phyloP scores from a whole-genome alignment of 2,329 filamentous ascomycete genomes.

The Colletotrichum kahawae region DNA sequence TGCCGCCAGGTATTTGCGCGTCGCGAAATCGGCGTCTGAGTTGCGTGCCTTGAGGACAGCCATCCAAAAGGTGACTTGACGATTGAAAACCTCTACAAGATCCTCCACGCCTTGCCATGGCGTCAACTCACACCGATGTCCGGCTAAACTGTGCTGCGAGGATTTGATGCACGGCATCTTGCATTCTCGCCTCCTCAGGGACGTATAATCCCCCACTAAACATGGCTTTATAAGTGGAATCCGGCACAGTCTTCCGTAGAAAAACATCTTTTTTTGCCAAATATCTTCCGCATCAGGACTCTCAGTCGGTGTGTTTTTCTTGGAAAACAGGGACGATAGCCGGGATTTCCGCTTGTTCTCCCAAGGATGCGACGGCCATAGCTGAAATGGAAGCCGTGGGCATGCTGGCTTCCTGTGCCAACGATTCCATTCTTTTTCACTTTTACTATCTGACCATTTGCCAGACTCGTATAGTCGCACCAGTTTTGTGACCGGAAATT shows the following conservation, averaged over 20 bases:
- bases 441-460: slow-evolving; percentile 12
- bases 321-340: neutral
- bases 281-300: neutral
- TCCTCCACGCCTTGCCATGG: slow-evolving; percentile 11
- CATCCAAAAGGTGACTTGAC: slow-evolving; percentile 20
- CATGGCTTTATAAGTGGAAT: neutral
- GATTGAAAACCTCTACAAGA: slow-evolving; percentile 1
- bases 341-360: neutral
- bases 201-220: slow-evolving; percentile 10
- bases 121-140: slow-evolving; percentile 9
- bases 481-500: slow-evolving; percentile 15
- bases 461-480: neutral
- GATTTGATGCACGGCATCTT: neutral
- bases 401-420: neutral
- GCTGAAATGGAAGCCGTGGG: slow-evolving; percentile 14
- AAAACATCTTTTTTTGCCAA: neutral
- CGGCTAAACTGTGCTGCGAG: neutral
- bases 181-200: neutral
- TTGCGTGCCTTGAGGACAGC: neutral
- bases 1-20: neutral
- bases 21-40: neutral
- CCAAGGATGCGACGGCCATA: slow-evolving; percentile 15
- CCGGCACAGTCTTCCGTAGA: neutral
- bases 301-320: neutral
- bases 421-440: slow-evolving; percentile 10